Evolutionary conservation across 2,329 filamentous ascomycete species (phyloP).

Genomic region (Calonectria henricotiae): DNA sequence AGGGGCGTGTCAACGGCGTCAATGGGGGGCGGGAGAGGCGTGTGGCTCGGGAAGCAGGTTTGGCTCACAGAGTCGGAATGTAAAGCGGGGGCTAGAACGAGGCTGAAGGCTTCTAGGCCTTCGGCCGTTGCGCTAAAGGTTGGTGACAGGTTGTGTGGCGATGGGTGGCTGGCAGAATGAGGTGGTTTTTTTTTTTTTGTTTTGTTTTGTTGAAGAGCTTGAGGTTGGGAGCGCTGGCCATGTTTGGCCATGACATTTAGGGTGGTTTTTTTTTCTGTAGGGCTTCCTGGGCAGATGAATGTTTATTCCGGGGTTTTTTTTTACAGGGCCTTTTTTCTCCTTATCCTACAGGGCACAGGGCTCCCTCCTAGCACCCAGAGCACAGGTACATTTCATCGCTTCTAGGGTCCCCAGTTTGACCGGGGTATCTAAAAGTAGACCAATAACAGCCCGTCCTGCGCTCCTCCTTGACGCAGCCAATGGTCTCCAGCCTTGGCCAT

Average conservation of each 20-base stretch:
- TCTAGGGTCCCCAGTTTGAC: constrained; percentile 18
- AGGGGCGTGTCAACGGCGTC: constrained; percentile 21
- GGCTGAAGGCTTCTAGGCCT: constrained; percentile 38
- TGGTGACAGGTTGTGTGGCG: constrained; percentile 20
- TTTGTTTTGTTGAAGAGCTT: background rate
- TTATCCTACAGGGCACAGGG: constrained; percentile 14
- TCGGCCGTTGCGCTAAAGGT: constrained; percentile 30
- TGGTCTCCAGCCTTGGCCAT: constrained; percentile 48
- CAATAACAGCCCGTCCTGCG: constrained; percentile 40
- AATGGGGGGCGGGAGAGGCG: constrained; percentile 6
- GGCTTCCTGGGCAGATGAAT: constrained; percentile 13
- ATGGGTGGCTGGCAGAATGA: constrained; percentile 14
- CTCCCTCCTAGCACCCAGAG: constrained; percentile 15
- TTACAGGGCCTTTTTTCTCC: constrained; percentile 4
- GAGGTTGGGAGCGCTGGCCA: background rate
- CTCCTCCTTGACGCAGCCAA: constrained; percentile 45
- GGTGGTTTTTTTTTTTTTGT: background rate
- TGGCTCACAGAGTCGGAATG: constrained; percentile 2
- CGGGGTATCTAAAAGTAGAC: constrained; percentile 16
- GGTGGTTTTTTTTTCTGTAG: background rate
- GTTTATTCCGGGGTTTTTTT: background rate
- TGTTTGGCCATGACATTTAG: background rate
- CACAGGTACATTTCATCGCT: constrained; percentile 16
- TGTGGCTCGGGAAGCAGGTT: constrained; percentile 12
- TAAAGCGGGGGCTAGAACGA: constrained; percentile 33